Evolutionary conservation across 2,329 filamentous ascomycete genomes (phyloP).

Genomic region (Westerdykella sp.): DNA sequence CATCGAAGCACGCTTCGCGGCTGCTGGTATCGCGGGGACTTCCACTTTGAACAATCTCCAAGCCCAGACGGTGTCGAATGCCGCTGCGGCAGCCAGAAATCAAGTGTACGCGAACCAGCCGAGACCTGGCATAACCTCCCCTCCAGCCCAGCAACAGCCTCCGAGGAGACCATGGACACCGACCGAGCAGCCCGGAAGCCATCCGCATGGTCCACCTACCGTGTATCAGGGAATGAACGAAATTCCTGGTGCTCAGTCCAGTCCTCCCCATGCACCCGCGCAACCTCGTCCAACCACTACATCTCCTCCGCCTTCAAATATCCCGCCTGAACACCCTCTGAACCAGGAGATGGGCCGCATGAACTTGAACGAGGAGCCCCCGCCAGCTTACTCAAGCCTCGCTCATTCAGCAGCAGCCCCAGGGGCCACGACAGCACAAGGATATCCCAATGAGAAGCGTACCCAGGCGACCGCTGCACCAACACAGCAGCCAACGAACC

Average conservation of each 20-base stretch:
- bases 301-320: constrained; percentile 24
- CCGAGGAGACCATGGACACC: constrained; percentile 80
- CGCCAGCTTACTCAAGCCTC: constrained; percentile 90
- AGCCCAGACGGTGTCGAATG: constrained; percentile 69
- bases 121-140: constrained; percentile 45
- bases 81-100: constrained; percentile 72
- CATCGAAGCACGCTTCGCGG: constrained; percentile 87
- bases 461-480: constrained; percentile 41
- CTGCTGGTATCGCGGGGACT: constrained; percentile 81
- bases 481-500: constrained; percentile 20
- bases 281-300: constrained; percentile 19
- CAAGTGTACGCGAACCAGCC: constrained; percentile 61
- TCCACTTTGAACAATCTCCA: constrained; percentile 72
- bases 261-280: constrained; percentile 36
- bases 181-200: constrained; percentile 78
- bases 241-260: constrained; percentile 42
- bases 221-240: constrained; percentile 83
- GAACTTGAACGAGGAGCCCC: constrained; percentile 74
- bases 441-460: constrained; percentile 74
- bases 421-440: constrained; percentile 44
- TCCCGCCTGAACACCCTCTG: constrained; percentile 55
- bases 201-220: constrained; percentile 82
- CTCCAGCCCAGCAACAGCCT: constrained; percentile 37
- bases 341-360: constrained; percentile 82
- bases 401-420: constrained; percentile 29